Evolutionary conservation across 140 eudicot species (phyloP).

Genomic region (Flaveria floridana): DNA sequence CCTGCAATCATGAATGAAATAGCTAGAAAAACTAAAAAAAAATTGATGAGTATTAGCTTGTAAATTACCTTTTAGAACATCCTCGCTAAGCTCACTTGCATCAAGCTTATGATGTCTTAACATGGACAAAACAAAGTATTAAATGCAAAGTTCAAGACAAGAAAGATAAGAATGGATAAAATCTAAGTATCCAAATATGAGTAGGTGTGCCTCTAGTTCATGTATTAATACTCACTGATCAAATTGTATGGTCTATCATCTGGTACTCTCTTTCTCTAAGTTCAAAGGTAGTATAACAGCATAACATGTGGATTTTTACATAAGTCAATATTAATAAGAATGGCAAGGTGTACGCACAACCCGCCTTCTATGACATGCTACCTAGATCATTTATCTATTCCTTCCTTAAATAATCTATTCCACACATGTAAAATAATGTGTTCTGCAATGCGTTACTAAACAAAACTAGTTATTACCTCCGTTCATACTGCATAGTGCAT

Average conservation of each 20-base stretch:
- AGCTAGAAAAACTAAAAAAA: slow-evolving; percentile 19
- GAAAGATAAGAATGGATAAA: not conserved
- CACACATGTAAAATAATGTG: not conserved
- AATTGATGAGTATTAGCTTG: not conserved
- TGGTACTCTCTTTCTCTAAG: slow-evolving; percentile 13
- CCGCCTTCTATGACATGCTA: not conserved
- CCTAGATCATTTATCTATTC: not conserved
- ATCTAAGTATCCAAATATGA: not conserved
- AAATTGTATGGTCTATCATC: slow-evolving; percentile 2
- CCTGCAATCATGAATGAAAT: slow-evolving; percentile 37
- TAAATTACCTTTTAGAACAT: slow-evolving; percentile 47
- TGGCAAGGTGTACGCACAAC: not conserved
- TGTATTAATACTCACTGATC: not conserved
- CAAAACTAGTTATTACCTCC: not conserved
- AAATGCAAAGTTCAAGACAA: slow-evolving; percentile 16
- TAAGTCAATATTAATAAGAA: not conserved
- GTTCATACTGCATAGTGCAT: not conserved
- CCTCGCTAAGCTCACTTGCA: slow-evolving; percentile 46
- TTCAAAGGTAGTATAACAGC: slow-evolving; percentile 15
- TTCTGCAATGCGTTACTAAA: not conserved
- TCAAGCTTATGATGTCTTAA: slow-evolving; percentile 46
- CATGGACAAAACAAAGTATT: slow-evolving; percentile 40
- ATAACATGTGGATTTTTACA: not conserved
- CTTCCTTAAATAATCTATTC: slow-evolving; percentile 5
- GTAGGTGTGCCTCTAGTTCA: too few species aligned